Percentiles rank a stretch among this genome's conserved stretches.
Conservation (phyloP, 2,329 filamentous ascomycete species). For the Parastagonospora nodorum region DNA sequence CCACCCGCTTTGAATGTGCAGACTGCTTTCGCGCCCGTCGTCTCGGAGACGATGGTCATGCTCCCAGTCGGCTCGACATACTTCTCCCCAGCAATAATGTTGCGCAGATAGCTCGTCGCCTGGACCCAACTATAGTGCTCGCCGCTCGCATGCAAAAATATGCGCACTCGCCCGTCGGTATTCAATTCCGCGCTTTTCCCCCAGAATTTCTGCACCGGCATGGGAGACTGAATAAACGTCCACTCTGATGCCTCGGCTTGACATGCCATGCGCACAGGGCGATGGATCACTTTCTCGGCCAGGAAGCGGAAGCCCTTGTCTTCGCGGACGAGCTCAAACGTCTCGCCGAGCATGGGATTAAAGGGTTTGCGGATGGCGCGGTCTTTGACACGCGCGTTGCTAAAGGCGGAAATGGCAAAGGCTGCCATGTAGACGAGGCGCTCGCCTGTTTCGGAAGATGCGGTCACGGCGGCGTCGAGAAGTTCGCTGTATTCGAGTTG, state of each 20-base stretch:
- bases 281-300: slow-evolving; percentile 94
- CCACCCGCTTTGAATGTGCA: slow-evolving; percentile 92
- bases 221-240: slow-evolving; percentile 85
- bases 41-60: slow-evolving; percentile 86
- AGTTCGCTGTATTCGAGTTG: slow-evolving; percentile 88
- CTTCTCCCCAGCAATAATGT: slow-evolving; percentile 97
- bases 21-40: slow-evolving; percentile 79
- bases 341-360: slow-evolving; percentile 95
- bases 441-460: slow-evolving; percentile 64
- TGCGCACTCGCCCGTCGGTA: slow-evolving; percentile 83
- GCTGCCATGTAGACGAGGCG: slow-evolving; percentile 84
- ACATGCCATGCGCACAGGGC: slow-evolving; percentile 89
- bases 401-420: slow-evolving; percentile 88
- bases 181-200: slow-evolving; percentile 94
- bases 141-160: slow-evolving; percentile 74
- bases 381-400: slow-evolving; percentile 81
- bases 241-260: slow-evolving; percentile 86
- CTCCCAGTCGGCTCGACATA: slow-evolving; percentile 94
- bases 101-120: slow-evolving; percentile 88
- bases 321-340: slow-evolving; percentile 87
- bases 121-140: slow-evolving; percentile 89
- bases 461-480: slow-evolving; percentile 67
- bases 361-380: slow-evolving; percentile 94
- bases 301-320: slow-evolving; percentile 87
- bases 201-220: slow-evolving; percentile 97